Evolutionary conservation across 352 stramenopile species (phyloP), one percentile per base, ranked within the genome.

Genomic region (Globisporangium acanthophoron): DNA sequence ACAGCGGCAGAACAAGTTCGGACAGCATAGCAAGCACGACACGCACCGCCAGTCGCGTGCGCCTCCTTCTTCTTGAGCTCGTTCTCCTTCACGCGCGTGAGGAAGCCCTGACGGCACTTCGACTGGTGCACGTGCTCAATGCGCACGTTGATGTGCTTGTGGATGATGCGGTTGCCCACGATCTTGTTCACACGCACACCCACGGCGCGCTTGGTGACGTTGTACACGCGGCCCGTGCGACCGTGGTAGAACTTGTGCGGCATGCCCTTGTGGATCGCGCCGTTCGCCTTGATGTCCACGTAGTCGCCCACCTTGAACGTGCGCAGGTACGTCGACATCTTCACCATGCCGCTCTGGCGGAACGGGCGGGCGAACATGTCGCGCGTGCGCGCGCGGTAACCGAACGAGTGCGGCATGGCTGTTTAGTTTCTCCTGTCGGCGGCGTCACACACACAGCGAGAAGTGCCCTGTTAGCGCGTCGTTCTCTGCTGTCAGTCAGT

Each of bases 201-300:
- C 55, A 99, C 90, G 49, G 97, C 86, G 68, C 90, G 85, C 85
- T 99, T 99, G 78, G 96, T 99, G 56, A 99, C 95, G 80, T 99
- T 99, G 92, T 96, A 99, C 64, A 99, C 92, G 59, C 98, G 96
- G 64, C 97, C 97, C 39, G 97, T 99, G 64, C 97, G 94, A 71
- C 97, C 97, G 84, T 99, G 97, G 92, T 99, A 99, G 85, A 96
- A 96, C 92, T 99, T 99, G 96, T 99, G 96, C 49, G 97, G 97
- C 97, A 99, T 99, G 84, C 97, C 97, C 92, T 99, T 99, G 85
- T 99, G 97, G 69, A 99, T 91, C 65, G 95, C 96, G 61, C 92
- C 96, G 87, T 99, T 98, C 61, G 95, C 97, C 80, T 99, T 99
- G 82, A 99, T 99, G 79, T 99, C 97, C n/a, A 99, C 97, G 84